These are phyloP conservation scores for Claviceps fusiformis DNA, from an alignment of 2,329 filamentous ascomycete genomes.

Conservation along the genomic window DNA sequence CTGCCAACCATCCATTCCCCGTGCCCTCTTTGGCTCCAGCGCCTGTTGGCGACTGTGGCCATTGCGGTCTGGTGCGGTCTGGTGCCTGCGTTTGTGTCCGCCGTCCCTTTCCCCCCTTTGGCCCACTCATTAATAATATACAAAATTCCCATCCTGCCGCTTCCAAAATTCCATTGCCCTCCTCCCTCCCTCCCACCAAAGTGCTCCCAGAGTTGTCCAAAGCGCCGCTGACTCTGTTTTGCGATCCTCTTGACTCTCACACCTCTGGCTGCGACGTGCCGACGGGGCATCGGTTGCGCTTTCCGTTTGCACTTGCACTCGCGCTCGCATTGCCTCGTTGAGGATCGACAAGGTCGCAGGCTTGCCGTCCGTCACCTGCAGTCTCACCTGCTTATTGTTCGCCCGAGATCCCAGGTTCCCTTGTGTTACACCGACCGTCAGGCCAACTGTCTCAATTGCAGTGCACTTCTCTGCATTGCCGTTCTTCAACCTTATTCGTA, in stretches of 20 bases:
- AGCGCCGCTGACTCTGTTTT: not conserved
- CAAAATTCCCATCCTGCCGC: slow-evolving; percentile 3
- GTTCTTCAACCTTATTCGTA: slow-evolving; percentile 2
- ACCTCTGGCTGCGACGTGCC: slow-evolving; percentile 1
- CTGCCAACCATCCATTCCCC: not conserved
- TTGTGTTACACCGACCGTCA: slow-evolving; percentile 1
- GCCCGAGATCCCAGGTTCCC: not conserved
- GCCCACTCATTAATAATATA: slow-evolving; percentile 7
- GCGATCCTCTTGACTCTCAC: not conserved
- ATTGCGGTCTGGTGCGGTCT: no score
- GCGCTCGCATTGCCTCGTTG: not conserved
- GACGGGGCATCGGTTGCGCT: slow-evolving; percentile 1
- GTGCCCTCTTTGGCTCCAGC: not conserved
- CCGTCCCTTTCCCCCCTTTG: not conserved
- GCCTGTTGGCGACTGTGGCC: slow-evolving; percentile 1
- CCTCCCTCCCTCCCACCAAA: not conserved
- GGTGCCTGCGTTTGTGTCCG: not conserved
- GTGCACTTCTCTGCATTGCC: not conserved
- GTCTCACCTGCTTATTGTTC: slow-evolving; percentile 4
- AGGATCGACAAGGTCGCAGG: slow-evolving; percentile 6
- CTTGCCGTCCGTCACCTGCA: slow-evolving; percentile 1
- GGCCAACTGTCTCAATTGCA: not conserved
- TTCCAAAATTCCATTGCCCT: not conserved
- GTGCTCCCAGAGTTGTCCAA: not conserved
- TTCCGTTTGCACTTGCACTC: not conserved